Conservation (phyloP, 1,284 basidiomycete species). For the Cutaneotrichosporon sp. region DNA sequence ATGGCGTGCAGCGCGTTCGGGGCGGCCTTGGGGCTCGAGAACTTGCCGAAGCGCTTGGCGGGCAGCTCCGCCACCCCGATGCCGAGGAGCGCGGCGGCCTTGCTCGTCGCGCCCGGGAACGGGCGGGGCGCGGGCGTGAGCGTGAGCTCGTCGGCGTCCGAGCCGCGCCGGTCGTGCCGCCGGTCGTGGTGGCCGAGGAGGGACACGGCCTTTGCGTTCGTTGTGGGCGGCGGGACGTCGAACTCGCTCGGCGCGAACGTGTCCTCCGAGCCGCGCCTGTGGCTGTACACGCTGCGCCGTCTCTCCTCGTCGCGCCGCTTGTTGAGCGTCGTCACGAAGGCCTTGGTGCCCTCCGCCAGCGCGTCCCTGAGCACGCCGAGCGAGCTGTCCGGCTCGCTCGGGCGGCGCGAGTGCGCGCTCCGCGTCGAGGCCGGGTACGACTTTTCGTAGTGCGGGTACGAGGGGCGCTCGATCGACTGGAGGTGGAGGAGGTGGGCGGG, state of each 20-base stretch:
- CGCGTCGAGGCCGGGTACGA: background rate
- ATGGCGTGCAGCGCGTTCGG: background rate
- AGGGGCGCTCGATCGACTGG: background rate
- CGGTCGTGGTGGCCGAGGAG: slow-evolving; percentile 8
- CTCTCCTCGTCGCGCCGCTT: background rate
- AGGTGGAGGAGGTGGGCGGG: background rate
- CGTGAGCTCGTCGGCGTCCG: background rate
- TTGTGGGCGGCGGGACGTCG: slow-evolving; percentile 9
- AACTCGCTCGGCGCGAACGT: background rate
- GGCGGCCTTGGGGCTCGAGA: background rate
- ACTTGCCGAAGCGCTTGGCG: slow-evolving; percentile 2
- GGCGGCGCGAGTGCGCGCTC: background rate
- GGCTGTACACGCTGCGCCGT: background rate
- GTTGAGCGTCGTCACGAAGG: background rate
- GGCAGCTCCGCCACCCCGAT: background rate
- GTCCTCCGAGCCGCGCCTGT: background rate
- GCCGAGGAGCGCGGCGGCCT: slow-evolving; percentile 3
- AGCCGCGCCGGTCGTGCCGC: background rate
- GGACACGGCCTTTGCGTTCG: slow-evolving; percentile 8
- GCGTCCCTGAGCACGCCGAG: background rate
- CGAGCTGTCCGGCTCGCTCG: background rate
- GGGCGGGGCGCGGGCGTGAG: background rate
- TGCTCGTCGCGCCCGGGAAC: background rate
- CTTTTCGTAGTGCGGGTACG: background rate
- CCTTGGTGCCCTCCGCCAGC: background rate